Evolutionary conservation across 768 basidiomycete species (phyloP).

Genomic region (Melanogaster broomeanus): DNA sequence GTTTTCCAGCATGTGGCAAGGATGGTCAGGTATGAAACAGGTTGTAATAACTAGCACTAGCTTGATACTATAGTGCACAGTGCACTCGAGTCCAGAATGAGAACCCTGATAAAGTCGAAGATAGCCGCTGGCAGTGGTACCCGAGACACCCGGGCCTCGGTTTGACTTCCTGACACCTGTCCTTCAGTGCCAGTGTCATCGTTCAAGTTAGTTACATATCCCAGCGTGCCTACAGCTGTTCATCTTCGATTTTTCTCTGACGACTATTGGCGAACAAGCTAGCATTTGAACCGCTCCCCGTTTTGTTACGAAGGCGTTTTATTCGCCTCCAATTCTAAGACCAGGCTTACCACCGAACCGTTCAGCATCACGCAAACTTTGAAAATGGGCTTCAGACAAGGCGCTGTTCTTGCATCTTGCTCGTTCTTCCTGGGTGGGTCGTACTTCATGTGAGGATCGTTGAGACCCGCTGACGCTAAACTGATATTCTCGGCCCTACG

Average conservation of each 20-base stretch:
- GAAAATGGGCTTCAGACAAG: constrained; percentile 85
- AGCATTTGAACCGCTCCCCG: no score
- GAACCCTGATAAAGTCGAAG: no score
- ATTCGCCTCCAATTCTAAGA: neutral
- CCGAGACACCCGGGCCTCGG: no score
- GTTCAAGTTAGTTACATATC: neutral
- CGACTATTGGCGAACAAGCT: neutral
- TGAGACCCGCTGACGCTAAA: constrained; percentile 3
- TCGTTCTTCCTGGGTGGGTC: constrained; percentile 86
- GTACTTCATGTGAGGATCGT: constrained; percentile 19
- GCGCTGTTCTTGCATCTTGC: constrained; percentile 82
- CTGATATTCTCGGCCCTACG: constrained; percentile 10
- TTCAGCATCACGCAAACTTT: neutral
- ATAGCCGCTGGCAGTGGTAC: no score
- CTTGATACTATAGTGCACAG: no score
- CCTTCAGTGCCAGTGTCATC: neutral
- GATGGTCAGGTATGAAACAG: no score
- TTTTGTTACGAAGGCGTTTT: neutral
- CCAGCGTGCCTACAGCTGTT: neutral
- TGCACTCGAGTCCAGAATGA: no score
- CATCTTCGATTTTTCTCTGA: neutral
- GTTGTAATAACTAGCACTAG: no score
- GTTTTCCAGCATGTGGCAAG: no score
- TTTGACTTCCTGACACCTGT: neutral
- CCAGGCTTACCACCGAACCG: neutral